Evolutionary conservation across 805 yeast species (phyloP), one percentile per base, ranked within the genome.

Genomic region (Pichia gijzeniarum): DNA sequence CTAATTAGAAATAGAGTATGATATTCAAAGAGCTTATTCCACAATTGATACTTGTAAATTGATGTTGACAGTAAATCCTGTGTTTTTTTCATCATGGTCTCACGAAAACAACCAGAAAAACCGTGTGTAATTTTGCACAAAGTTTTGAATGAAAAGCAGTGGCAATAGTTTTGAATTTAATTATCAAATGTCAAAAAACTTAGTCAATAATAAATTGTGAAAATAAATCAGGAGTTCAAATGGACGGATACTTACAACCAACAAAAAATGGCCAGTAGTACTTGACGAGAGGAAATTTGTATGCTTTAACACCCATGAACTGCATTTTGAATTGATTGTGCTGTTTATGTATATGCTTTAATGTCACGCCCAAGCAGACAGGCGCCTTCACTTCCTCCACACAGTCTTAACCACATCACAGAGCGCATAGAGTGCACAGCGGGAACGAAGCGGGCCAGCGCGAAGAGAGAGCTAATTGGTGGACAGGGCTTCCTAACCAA

Each of bases 181-280:
- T n/a, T n/a, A n/a, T n/a, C n/a, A n/a, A n/a, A n/a, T n/a, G 30
- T 9, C 13, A 13, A 18, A 28, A 18, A 10, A 25, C 17, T 13
- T 14, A 4, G 20, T 28, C 16, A 17, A 19, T 30, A n/a, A 25
- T 25, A 10, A n/a, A n/a, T n/a, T 25, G 28, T 7, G 10, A 25
- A 25, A 25, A 10, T 25, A 6, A 25, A 7, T 6, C 9, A 10
- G 28, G 10, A 25, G 9, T 30, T 12, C 5, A 30, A 13, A 30
- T 13, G 13, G 13, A 13, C 14, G 9, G 27, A 9, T 61, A 76
- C 82, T 62, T 73, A 74, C 91, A 89, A 64, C 93, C 95, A 62
- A 77, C 80, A 60, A 84, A 84, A 68, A 85, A 83, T 63, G 95
- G 95, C 95, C 95, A 87, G 77, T 76, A 80, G 65, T 79, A 77